Base-by-base conservation (phyloP, 164 flowering plant genomes). In the Vitis rotundifolia region DNA sequence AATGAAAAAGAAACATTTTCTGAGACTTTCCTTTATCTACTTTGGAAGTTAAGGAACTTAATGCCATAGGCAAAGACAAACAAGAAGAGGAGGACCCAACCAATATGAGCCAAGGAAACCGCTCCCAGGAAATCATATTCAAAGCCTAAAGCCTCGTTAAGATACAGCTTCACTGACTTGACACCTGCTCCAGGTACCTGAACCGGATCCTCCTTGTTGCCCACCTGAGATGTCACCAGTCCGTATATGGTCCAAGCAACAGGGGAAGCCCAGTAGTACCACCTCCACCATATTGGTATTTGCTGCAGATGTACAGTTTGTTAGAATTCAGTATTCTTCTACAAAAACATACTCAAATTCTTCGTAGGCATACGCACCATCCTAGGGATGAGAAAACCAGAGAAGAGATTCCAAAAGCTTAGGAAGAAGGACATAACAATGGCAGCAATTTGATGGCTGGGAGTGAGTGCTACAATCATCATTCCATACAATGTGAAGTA, bases 201-300 rank as follows among this genome's bases (percentile, higher is more conserved):
- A 2, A 83, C 70, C 0, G 0, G 49, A 18, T 29, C 37, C 1
- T 0, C 11, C 9, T 52, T 74, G 74, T 83, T 75, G 1, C 86
- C 88, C 5, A 81, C 29, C 51, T 85, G 88, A 22, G 88, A 85
- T 3, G 84, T 72, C 28, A 85, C 69, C 0, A 83, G 74, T 8
- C 88, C 88, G 56, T 85, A 79, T 37, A 85, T 69, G 44, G 86
- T 83, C 88, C 88, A 85, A 15, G 86, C 83, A 31, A 80, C 82
- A 3, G 88, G 88, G 13, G 85, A 85, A 11, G 70, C 77, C 88
- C 87, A 83, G 68, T 85, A 85, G 69, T 78, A 85, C 88, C 88
- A 85, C 57, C 86, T 81, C 88, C 88, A 85, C 88, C 88, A 85
- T 26, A 81, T 73, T 3, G 88, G 87, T 10, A 85, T 83, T 70